A percentile compares a stretch with the other conserved stretches of the same genome.
Evolutionary conservation across 2,329 filamentous ascomycete genomes (phyloP).

Genomic region (Colletotrichum paranaense): DNA sequence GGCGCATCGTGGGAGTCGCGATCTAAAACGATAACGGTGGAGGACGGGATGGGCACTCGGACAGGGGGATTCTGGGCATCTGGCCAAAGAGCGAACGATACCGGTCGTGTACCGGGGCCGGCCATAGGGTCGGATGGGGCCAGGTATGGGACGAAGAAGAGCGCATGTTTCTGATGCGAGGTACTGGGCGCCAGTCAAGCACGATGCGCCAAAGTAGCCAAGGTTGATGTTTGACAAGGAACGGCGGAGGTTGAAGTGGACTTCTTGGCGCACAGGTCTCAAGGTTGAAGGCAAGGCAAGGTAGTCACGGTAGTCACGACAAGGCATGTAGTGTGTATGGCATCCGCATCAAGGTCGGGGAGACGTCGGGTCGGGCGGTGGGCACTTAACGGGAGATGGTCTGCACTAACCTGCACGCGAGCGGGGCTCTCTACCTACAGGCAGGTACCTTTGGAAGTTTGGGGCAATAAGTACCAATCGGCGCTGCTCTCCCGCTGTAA

Average conservation of each 20-base stretch:
- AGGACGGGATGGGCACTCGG: constrained; percentile 30
- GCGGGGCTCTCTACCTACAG: not conserved
- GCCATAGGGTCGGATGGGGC: constrained; percentile 26
- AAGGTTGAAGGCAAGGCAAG: not conserved
- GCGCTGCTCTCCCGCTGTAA: constrained; percentile 8
- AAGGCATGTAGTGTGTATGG: not conserved
- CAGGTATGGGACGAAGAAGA: constrained; percentile 31
- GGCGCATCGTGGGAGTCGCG: constrained; percentile 25
- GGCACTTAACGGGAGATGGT: constrained; percentile 32
- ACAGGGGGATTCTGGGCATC: constrained; percentile 29
- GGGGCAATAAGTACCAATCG: constrained; percentile 5
- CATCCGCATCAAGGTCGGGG: not conserved
- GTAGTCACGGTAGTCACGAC: too few relatives aligned
- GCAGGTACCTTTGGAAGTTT: not conserved
- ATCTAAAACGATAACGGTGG: constrained; percentile 33
- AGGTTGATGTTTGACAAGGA: constrained; percentile 29
- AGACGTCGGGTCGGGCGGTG: not conserved
- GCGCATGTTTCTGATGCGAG: constrained; percentile 29
- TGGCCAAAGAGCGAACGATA: constrained; percentile 28
- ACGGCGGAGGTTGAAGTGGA: constrained; percentile 18
- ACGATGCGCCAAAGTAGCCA: constrained; percentile 13
- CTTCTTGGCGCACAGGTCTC: constrained; percentile 16
- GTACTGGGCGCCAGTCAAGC: constrained; percentile 30
- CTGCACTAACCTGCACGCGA: constrained; percentile 17
- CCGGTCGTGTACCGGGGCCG: constrained; percentile 26